phyloP scores from a whole-genome alignment of 306 rosid species.

The Arachis stenosperma region DNA sequence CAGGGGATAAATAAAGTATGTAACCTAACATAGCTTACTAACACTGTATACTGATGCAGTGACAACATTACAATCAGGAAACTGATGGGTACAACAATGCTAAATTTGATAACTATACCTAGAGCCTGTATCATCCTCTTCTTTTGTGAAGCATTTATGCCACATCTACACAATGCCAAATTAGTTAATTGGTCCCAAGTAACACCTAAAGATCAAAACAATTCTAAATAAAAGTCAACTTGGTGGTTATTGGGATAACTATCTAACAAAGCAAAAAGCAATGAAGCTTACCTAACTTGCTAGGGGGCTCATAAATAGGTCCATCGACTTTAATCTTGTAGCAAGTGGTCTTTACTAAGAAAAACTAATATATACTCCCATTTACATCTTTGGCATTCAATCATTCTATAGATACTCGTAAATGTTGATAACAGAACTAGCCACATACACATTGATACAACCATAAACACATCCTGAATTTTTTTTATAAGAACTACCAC shows the following conservation, averaged over 20 bases:
- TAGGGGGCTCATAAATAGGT: constrained; percentile 34
- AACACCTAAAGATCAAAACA: constrained; percentile 14
- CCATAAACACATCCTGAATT: constrained; percentile 1
- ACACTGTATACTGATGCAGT: not conserved
- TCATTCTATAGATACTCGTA: constrained; percentile 12
- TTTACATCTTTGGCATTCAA: constrained; percentile 32
- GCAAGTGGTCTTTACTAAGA: constrained; percentile 24
- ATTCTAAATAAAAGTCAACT: constrained; percentile 29
- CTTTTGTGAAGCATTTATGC: constrained; percentile 21
- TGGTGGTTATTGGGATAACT: constrained; percentile 37
- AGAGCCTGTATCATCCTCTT: constrained; percentile 8
- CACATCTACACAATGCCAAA: constrained; percentile 28
- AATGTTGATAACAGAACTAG: constrained; percentile 18
- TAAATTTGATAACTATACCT: constrained; percentile 10
- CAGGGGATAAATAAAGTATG: constrained; percentile 26
- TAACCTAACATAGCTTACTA: constrained; percentile 17
- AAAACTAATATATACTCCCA: not conserved
- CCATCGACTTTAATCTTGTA: constrained; percentile 34
- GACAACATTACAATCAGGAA: constrained; percentile 1
- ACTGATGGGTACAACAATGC: constrained; percentile 16
- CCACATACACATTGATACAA: constrained; percentile 6
- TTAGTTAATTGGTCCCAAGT: constrained; percentile 14
- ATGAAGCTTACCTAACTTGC: constrained; percentile 30
- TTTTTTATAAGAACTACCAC: not conserved
- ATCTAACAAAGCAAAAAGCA: constrained; percentile 22